These are phyloP conservation scores for Neurospora tetraspora DNA, from an alignment of 495 filamentous ascomycete species.

Conservation along the genomic window DNA sequence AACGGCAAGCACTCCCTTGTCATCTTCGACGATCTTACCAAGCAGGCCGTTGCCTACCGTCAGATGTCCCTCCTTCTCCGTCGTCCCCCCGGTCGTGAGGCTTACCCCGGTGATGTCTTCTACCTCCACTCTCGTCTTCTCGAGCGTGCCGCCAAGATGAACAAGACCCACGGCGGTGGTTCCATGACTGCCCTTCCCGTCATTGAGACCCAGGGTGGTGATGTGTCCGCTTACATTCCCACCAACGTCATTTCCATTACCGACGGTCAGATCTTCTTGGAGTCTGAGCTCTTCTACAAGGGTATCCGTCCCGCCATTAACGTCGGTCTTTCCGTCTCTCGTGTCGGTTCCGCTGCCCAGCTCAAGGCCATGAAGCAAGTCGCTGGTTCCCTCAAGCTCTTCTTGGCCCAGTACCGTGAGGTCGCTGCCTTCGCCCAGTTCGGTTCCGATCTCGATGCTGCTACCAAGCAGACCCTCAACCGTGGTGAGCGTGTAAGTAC, in stretches of 20 bases:
- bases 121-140: conserved; percentile 99
- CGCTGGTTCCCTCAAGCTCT: conserved; percentile 97
- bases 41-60: conserved; percentile 99
- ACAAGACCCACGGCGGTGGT: conserved; percentile 87
- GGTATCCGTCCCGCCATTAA: conserved; percentile 99
- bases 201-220: conserved; percentile 99
- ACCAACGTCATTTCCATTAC: conserved; percentile 99
- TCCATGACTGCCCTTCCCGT: conserved; percentile 95
- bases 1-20: conserved; percentile 87
- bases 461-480: conserved; percentile 96
- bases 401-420: conserved; percentile 99
- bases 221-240: conserved; percentile 99
- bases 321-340: conserved; percentile 99
- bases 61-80: conserved; percentile 99
- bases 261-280: conserved; percentile 99
- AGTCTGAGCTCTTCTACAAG: conserved; percentile 99
- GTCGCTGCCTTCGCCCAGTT: conserved; percentile 99
- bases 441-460: conserved; percentile 98
- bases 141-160: conserved; percentile 99
- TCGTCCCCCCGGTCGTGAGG: conserved; percentile 99
- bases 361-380: conserved; percentile 99
- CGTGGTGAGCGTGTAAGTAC: conserved; percentile 91
- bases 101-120: conserved; percentile 99
- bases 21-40: conserved; percentile 94
- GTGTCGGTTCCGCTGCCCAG: conserved; percentile 98